Percentiles rank a stretch among this genome's conserved stretches.
phyloP scores from a whole-genome alignment of 1,139 yeast species.

The Sugiyamaella xylanicola region DNA sequence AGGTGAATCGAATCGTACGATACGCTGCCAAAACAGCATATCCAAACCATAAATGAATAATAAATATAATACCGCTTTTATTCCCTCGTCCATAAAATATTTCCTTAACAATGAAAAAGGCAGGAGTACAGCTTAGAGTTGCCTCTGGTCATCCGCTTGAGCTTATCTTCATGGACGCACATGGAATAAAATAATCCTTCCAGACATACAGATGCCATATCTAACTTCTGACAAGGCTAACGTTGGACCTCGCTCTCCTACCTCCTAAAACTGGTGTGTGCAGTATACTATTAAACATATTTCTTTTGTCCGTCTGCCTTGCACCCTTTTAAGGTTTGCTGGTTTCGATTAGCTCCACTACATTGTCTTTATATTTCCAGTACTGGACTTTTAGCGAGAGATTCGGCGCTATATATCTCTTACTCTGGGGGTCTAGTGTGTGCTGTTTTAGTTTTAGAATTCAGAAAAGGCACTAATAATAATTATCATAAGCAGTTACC shows the following conservation, averaged over 20 bases:
- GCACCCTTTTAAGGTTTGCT: slow-evolving; percentile 10
- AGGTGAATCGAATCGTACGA: slow-evolving; percentile 1
- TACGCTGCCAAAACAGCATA: not conserved
- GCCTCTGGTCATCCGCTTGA: slow-evolving; percentile 16
- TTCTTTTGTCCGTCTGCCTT: slow-evolving; percentile 8
- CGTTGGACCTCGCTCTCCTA: slow-evolving; percentile 9
- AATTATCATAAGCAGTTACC: not conserved
- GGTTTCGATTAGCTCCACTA: slow-evolving; percentile 14
- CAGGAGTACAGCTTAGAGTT: slow-evolving; percentile 14
- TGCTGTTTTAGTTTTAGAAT: slow-evolving; percentile 13
- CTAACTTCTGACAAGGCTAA: slow-evolving; percentile 15
- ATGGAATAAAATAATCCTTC: slow-evolving; percentile 10
- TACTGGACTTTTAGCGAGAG: slow-evolving; percentile 17
- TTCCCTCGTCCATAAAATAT: slow-evolving; percentile 14
- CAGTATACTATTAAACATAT: slow-evolving; percentile 5
- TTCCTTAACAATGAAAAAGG: slow-evolving; percentile 6
- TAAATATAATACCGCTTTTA: slow-evolving; percentile 10
- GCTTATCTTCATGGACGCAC: slow-evolving; percentile 17
- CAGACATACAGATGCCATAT: slow-evolving; percentile 13
- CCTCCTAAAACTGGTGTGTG: slow-evolving; percentile 16
- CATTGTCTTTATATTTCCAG: slow-evolving; percentile 12
- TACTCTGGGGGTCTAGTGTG: slow-evolving; percentile 4
- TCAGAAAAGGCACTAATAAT: slow-evolving; percentile 19
- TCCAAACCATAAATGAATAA: slow-evolving; percentile 11
- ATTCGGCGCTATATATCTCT: slow-evolving; percentile 14